phyloP scores from a whole-genome alignment of 2,329 filamentous ascomycete species.

The Sporothrix euskadiensis region DNA sequence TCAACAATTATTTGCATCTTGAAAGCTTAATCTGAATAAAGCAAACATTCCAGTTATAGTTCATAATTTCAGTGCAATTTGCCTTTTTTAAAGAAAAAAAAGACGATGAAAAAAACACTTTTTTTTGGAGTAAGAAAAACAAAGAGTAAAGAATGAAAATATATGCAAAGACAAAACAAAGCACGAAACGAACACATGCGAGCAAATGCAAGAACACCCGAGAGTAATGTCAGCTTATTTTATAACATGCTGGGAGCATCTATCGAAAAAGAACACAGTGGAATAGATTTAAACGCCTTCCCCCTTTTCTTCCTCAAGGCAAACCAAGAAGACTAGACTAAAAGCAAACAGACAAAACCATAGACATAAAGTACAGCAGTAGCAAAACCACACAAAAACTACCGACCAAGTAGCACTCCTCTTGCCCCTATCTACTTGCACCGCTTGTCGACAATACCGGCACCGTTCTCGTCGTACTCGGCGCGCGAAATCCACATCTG shows the following conservation, averaged over 20 bases:
- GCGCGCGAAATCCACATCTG: conserved; percentile 99
- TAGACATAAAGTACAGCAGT: background rate
- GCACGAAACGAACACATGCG: background rate
- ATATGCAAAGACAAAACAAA: background rate
- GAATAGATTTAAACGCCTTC: conserved; percentile 19
- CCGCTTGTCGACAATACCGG: conserved; percentile 88
- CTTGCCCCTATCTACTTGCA: conserved; percentile 66
- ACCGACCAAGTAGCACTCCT: background rate
- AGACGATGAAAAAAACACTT: background rate
- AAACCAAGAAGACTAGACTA: background rate
- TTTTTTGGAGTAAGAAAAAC: background rate
- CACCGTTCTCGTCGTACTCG: conserved; percentile 95
- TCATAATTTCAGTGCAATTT: background rate
- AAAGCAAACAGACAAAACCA: conserved; percentile 8
- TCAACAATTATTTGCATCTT: background rate
- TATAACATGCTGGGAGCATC: background rate
- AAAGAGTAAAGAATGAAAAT: too few species aligned
- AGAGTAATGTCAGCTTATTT: background rate
- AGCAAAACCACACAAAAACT: background rate
- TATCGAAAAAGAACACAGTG: background rate
- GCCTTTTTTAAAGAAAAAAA: background rate
- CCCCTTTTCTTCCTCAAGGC: conserved; percentile 6
- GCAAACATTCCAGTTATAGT: background rate
- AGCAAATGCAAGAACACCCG: too few species aligned
- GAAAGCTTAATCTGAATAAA: too few species aligned